Evolutionary conservation across 495 filamentous ascomycete genomes (phyloP), one percentile per base, ranked within the genome.

Genomic region (Cetradonia linearis): DNA sequence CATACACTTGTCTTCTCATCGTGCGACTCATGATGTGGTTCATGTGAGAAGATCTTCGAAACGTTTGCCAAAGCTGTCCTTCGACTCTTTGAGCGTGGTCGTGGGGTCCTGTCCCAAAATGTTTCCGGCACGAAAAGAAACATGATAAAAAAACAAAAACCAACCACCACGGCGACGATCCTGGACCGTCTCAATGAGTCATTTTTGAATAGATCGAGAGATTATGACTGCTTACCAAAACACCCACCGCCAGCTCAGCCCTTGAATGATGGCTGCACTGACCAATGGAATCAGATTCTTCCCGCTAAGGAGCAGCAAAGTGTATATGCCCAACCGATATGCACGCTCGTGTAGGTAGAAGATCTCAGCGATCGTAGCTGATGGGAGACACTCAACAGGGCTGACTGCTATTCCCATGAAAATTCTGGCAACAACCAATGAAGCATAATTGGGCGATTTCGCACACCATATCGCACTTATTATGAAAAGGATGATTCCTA

Each of bases 41-140:
- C n/a, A 36, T 55, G 40, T 13, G 50, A 46, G 38, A 68, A 68
- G 23, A 68, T 58, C 18, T 38, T 60, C 2, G 66, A 66, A 10
- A 64, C 20, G 33, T 59, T 61, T 14, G 53, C 55, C 5, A 68
- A 50, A 9, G 55, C 44, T n/a, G 60, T 44, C 55, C 57, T 65
- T 33, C 47, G 50, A 30, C 54, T 66, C 20, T 61, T 65, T 10
- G 37, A 71, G 62, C 80, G 81, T 66, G 87, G 80, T 46, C 78
- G 74, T 3, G 91, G 92, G 3, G 85, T 85, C 25, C 93, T 80
- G 67, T 96, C 91, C 93, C 93, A 96, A 67, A 96, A 96, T 0
- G 91, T 96, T 72, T 98, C 93, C 0, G 93, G 93, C 7, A 95
- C 87, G 66, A 96, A 95, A 59, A 98, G 76, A 66, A 96, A 95